Evolutionary conservation across 805 yeast species (phyloP).

Genomic region (Metschnikowia shivogae): DNA sequence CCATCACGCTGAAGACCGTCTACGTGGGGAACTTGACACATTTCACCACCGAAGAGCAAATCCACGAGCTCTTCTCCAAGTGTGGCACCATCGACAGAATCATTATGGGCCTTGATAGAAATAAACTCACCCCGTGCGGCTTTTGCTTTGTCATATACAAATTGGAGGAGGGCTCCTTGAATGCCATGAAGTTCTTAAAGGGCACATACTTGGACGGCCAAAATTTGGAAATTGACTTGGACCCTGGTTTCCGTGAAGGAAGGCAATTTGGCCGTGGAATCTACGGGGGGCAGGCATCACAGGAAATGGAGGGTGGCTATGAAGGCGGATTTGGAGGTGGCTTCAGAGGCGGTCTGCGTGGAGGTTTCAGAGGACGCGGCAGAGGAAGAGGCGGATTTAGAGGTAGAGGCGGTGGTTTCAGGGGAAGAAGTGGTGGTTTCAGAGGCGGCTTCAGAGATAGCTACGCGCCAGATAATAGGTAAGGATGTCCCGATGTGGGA

Average conservation of each 20-base stretch:
- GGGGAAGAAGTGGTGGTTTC: constrained; percentile 21
- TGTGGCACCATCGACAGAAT: constrained; percentile 76
- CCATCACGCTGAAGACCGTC: constrained; percentile 67
- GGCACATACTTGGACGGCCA: constrained; percentile 83
- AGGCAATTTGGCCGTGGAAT: constrained; percentile 93
- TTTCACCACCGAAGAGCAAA: constrained; percentile 92
- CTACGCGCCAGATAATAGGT: constrained; percentile 2
- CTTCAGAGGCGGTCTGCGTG: constrained; percentile 44
- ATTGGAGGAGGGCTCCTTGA: constrained; percentile 64
- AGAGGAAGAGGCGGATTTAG: constrained; percentile 28
- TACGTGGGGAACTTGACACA: constrained; percentile 90
- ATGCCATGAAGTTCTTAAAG: constrained; percentile 77
- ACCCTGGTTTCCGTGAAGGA: constrained; percentile 94
- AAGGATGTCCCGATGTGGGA: neutral
- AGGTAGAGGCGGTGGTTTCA: constrained; percentile 21
- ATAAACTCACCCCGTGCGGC: constrained; percentile 91
- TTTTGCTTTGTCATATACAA: constrained; percentile 87
- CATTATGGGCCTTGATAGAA: constrained; percentile 92
- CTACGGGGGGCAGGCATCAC: constrained; percentile 87
- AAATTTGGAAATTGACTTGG: constrained; percentile 79
- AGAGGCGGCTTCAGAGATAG: constrained; percentile 21
- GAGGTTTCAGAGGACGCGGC: constrained; percentile 41
- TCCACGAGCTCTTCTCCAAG: constrained; percentile 79
- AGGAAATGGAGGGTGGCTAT: constrained; percentile 44
- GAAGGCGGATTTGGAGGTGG: constrained; percentile 19